Percentiles rank a stretch among this genome's conserved stretches.
These are phyloP conservation scores for Termitomyces sp. DNA, from an alignment of 768 basidiomycete species.

Conservation along the genomic window DNA sequence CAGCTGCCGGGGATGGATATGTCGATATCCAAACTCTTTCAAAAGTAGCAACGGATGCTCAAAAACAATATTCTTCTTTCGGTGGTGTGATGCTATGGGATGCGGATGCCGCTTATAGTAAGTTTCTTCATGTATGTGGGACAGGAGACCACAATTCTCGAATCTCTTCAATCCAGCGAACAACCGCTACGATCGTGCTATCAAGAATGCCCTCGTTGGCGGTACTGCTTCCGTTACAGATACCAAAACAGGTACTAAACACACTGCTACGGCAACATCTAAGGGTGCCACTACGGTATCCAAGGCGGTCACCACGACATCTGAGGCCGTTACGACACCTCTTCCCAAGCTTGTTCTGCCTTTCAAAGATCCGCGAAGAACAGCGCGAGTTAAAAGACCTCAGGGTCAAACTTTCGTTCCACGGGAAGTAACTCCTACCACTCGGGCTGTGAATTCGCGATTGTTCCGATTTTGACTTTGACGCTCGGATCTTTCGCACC, in stretches of 20 bases:
- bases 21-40: slow-evolving; percentile 39
- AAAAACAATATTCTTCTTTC: slow-evolving; percentile 51
- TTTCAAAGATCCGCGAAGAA: slow-evolving; percentile 27
- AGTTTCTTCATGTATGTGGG: slow-evolving; percentile 22
- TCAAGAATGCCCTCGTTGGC: slow-evolving; percentile 40
- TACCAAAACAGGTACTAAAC: neutral
- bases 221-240: slow-evolving; percentile 8
- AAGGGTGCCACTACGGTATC: neutral
- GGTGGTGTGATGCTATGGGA: slow-evolving; percentile 53
- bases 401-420: slow-evolving; percentile 13
- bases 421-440: slow-evolving; percentile 6
- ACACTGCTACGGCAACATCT: no score
- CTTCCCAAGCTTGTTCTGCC: slow-evolving; percentile 9
- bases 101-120: slow-evolving; percentile 33
- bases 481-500: neutral
- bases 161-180: slow-evolving; percentile 27
- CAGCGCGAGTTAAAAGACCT: slow-evolving; percentile 28
- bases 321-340: slow-evolving; percentile 1
- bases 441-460: slow-evolving; percentile 17
- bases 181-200: slow-evolving; percentile 40
- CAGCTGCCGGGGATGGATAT: slow-evolving; percentile 50
- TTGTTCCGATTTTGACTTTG: slow-evolving; percentile 21
- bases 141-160: neutral
- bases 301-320: neutral
- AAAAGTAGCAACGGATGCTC: slow-evolving; percentile 36